Evolutionary conservation across 2,329 filamentous ascomycete species (phyloP), one percentile per base, ranked within the genome.

Genomic region (Phoma sp.): DNA sequence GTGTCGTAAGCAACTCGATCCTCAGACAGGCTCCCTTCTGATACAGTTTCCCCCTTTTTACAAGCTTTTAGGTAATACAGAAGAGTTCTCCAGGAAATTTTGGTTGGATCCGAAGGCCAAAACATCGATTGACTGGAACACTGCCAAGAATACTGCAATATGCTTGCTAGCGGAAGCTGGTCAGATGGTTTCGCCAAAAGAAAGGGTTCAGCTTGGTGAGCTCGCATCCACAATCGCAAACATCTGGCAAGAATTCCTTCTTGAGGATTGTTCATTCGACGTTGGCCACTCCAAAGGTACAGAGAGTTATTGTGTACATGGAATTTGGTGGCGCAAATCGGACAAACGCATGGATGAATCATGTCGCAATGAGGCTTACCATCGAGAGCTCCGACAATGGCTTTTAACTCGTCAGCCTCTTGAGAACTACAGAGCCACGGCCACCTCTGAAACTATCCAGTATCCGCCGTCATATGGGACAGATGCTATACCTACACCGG

Each of bases 111-210:
- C 18, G 1, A 18, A 18, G 18, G 18, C 18, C 18, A 18, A 18
- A 18, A 7, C 18, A 61, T 7, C 47, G 47, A 7, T 51, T 10
- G 62, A 70, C 38, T 53, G 53, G 33, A 58, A 33, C 5, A 35
- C 60, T 39, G 67, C 68, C 3, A 62, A 59, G 35, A 66, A 69
- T 22, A 66, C 62, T 33, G 78, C 79, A 43, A 72, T 78, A 7
- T 67, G 77, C 2, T 69, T 82, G 2, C 67, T 86, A 4, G 77
- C 79, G 9, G 75, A 76, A 18, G 71, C 85, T 33, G 72, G 81
- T 4, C 76, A 78, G 41, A 63, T 85, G 1, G 71, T 86, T 7
- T 76, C 79, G 1, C 81, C 83, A 0, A 66, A 73, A 11, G 75
- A 78, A 23, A 70, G 75, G 4, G 72, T 81, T n/a, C 61, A 75